These are phyloP conservation scores for Ochromonas danica DNA, from an alignment of 108 stramenopile genomes.

Conservation along the genomic window DNA sequence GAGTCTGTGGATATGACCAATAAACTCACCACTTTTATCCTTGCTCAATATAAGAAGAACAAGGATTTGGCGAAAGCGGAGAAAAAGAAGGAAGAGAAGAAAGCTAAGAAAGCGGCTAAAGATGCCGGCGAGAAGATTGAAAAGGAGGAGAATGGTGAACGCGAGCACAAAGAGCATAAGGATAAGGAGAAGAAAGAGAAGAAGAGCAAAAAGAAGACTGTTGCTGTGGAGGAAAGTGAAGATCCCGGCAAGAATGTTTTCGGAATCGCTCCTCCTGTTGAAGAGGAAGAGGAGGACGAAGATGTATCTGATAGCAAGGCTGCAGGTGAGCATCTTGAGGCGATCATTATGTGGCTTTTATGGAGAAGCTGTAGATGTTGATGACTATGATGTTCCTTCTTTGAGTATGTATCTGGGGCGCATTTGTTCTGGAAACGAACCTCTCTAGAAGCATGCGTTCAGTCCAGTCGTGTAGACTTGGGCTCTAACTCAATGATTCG, in stretches of 20 bases:
- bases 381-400: slow-evolving; percentile 47
- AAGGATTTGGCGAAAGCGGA: slow-evolving; percentile 57
- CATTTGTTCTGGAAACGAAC: slow-evolving; percentile 41
- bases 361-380: slow-evolving; percentile 41
- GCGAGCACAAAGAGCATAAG: slow-evolving; percentile 49
- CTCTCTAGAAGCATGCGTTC: slow-evolving; percentile 30
- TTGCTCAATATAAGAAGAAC: slow-evolving; percentile 50
- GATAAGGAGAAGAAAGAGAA: slow-evolving; percentile 58
- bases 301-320: slow-evolving; percentile 19
- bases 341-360: slow-evolving; percentile 42
- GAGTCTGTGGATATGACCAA: slow-evolving; percentile 95
- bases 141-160: slow-evolving; percentile 47
- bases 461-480: neutral
- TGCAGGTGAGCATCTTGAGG: slow-evolving; percentile 40
- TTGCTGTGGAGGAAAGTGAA: neutral
- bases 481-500: too few relatives aligned
- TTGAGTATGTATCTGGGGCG: slow-evolving; percentile 33
- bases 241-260: neutral
- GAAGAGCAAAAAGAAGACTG: slow-evolving; percentile 47
- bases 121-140: slow-evolving; percentile 41
- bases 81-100: slow-evolving; percentile 74
- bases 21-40: slow-evolving; percentile 75
- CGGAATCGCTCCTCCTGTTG: slow-evolving; percentile 39
- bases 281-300: slow-evolving; percentile 37
- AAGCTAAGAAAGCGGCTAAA: slow-evolving; percentile 59